Base-by-base conservation (phyloP, 1,139 yeast species). In the Entelexis paramagnoliae region DNA sequence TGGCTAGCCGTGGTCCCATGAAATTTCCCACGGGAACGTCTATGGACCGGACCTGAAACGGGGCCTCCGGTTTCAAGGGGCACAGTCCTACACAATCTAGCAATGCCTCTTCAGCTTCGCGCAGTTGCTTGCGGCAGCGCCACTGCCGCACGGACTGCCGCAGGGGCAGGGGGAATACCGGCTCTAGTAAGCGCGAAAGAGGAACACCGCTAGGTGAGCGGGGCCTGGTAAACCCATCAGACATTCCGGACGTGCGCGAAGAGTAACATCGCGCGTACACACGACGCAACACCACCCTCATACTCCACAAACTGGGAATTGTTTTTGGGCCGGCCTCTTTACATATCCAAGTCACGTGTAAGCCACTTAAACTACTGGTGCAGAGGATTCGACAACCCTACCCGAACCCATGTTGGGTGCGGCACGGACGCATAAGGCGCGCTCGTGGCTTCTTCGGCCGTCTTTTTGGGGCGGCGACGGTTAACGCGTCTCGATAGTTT, bases 121-220 rank as follows among this genome's bases (percentile, higher is more conserved):
- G 63, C n/a, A 75, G 60, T 2, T 70, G 62, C 22, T 66, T 64
- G 29, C 70, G 64, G 2, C 63, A 60, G 57, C 68, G 64, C 77
- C 80, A 77, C 52, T 76, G 75, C 46, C 63, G 61, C 52, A 70
- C 66, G 1, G 80, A 71, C 28, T 72, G 74, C n/a, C 60, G 48
- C 52, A 68, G 69, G 2, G 72, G 50, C 40, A 69, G 59, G 19
- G 73, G 72, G 49, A 68, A 68, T 20, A 34, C 42, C 14, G 55
- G 53, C 22, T 50, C 36, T 9, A 48, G 14, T 9, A 51, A 34
- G 13, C 49, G 29, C 11, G 44, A 48, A 22, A 51, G 30, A 0
- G 51, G 51, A 1, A 55, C 30, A 1, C 51, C 58, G 32, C 55
- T 55, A 16, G 58, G 58, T 7, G 58, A 44, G 16, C 50, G 46